Evolutionary conservation across 441 rosid species (phyloP), one percentile per base, ranked within the genome.

Genomic region (Jatropha podagrica): DNA sequence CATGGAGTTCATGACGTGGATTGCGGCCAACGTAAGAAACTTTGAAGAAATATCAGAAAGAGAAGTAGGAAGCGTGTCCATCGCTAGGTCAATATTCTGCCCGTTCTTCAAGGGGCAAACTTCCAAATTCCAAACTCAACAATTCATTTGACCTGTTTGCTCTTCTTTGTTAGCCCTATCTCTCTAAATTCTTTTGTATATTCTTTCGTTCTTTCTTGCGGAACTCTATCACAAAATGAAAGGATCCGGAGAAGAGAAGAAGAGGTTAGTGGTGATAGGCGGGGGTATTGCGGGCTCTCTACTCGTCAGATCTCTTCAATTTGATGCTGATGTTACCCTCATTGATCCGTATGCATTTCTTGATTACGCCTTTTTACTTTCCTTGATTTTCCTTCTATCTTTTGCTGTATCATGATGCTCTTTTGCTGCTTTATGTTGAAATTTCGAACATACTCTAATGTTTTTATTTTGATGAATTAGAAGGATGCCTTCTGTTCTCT

Each of bases 271-370:
- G 77, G 83, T 92, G 27, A 74, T 94, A 9, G 97, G 97, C 48
- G 95, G 98, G 3, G 97, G 96, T 13, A 44, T 92, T 63, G 96
- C 86, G 26, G 97, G 97, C 5, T 84, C 95, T 44, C 12, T 89
- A 27, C 76, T 90, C 60, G 91, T 90, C 14, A 85, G 86, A 52
- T 41, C 85, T 44, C 85, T 92, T 65, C 98, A 92, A 64, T 88
- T 83, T 85, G 65, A 59, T 65, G 89, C 94, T 2, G 89, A 92
- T 73, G 85, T 94, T 68, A 88, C 92, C 73, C 94, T 94, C 20
- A 83, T 94, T 76, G 97, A 94, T 72, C 85, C 93, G 94, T 94
- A 82, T 42, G 91, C 76, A 10, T 44, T 49, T 51, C 23, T 74
- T 37, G 7, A 9, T 68, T 18, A 0, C 4, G 7, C 37, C 18